These are phyloP conservation scores for Alternaria ethzedia DNA, from an alignment of 2,329 filamentous ascomycete genomes.

Conservation along the genomic window DNA sequence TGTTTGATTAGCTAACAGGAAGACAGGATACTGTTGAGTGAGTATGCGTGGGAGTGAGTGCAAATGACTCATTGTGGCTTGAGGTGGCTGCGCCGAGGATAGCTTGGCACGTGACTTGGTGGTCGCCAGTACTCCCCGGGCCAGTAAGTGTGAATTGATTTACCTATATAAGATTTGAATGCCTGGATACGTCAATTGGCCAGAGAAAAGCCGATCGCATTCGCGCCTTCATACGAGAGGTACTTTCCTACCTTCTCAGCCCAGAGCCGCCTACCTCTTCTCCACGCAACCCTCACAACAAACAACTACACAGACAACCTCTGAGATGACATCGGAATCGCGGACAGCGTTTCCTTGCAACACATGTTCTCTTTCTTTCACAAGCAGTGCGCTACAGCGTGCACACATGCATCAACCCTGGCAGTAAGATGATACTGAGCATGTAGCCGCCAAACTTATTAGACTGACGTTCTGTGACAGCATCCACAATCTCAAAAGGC, in stretches of 20 bases:
- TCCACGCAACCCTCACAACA: background rate
- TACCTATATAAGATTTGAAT: background rate
- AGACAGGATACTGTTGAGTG: background rate
- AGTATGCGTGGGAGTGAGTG: background rate
- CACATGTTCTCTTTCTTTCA: slow-evolving; percentile 1
- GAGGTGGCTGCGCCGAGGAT: background rate
- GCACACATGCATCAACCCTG: slow-evolving; percentile 2
- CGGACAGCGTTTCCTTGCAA: slow-evolving; percentile 4
- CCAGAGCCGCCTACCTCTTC: background rate
- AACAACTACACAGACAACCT: background rate
- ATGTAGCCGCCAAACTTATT: background rate
- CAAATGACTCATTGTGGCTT: background rate
- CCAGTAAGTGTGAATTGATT: background rate
- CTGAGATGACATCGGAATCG: background rate
- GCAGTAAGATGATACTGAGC: background rate
- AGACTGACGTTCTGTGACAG: background rate
- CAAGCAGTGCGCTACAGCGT: background rate
- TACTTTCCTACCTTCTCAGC: background rate
- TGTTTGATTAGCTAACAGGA: background rate
- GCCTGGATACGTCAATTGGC: background rate
- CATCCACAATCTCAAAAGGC: background rate
- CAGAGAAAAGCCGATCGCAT: background rate
- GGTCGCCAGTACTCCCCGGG: background rate
- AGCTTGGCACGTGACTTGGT: background rate
- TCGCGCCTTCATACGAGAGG: background rate